Base-by-base conservation (phyloP, 192 early-diverging fungal genomes). In the Coemansia sp. region DNA sequence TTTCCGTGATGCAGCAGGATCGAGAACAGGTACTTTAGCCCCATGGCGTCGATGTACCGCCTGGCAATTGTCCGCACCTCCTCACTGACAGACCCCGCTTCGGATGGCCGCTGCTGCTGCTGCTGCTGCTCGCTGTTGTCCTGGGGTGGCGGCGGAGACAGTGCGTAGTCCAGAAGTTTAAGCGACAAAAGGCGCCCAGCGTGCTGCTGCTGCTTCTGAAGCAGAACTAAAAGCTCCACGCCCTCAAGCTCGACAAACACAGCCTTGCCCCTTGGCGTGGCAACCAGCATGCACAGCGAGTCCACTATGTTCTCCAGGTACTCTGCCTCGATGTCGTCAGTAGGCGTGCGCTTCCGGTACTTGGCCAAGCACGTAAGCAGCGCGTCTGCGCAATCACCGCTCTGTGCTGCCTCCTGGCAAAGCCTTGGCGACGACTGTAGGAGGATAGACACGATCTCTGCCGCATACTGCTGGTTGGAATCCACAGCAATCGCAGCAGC, bases 301-400 rank as follows among this genome's bases (percentile, higher is more conserved):
- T 95, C 90, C 68, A 98, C 93, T 19, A 93, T 76, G 70, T 96
- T 97, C 65, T 97, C 97, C 82, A 99, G 76, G 76, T 93, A 83
- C 65, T 99, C 97, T 42, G 88, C 81, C 62, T 96, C 95, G 63
- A 95, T 93, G 7, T 84, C 86, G 52, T 93, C 89, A 15, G 79
- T 74, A 3, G 97, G 95, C 67, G 96, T 92, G 38, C 63, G 71
- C 59, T 85, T 84, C 40, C 83, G 82, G 71, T 89, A 90, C 7
- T 60, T 65, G 48, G 90, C 73, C 35, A 93, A 62, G n/a, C 88
- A 81, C 43, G 75, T 87, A 23, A 98, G 75, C 33, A 95, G 66
- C 1, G 84, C 74, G 61, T 93, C 91, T 17, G 95, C 75, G 1
- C 90, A 89, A 0, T 22, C 35, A 5, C 77, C 75, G 14, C 34